These are phyloP conservation scores for Ramaria rubella DNA, from an alignment of 768 basidiomycete genomes.

Conservation along the genomic window DNA sequence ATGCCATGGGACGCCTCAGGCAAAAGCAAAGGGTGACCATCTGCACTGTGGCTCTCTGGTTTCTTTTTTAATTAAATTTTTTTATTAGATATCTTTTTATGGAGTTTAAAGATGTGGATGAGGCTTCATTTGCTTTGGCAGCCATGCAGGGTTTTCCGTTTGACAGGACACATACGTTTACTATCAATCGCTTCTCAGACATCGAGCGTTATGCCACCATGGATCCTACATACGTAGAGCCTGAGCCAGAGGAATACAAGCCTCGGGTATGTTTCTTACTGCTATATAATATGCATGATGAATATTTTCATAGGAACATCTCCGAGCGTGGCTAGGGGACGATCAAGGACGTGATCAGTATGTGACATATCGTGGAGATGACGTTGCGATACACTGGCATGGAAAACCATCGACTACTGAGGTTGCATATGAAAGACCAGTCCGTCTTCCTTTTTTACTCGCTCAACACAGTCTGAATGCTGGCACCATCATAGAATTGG, in stretches of 20 bases:
- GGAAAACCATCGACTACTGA: constrained; percentile 85
- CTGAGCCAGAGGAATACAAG: constrained; percentile 62
- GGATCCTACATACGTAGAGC: constrained; percentile 75
- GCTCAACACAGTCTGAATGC: constrained; percentile 5
- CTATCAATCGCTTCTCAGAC: constrained; percentile 82
- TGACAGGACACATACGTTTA: constrained; percentile 81
- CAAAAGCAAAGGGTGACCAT: constrained; percentile 84
- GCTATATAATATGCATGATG: not conserved
- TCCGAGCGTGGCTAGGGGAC: constrained; percentile 92
- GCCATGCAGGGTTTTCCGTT: constrained; percentile 75
- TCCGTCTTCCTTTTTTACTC: constrained; percentile 31
- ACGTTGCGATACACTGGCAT: constrained; percentile 88
- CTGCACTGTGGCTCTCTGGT: not conserved
- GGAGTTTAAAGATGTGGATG: constrained; percentile 64
- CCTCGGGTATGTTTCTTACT: constrained; percentile 50
- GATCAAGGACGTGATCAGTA: constrained; percentile 92
- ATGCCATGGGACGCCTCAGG: constrained; percentile 83
- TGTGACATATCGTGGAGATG: constrained; percentile 87
- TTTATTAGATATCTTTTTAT: constrained; percentile 69
- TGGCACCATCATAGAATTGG: constrained; percentile 59
- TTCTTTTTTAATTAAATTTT: not conserved
- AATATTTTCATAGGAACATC: constrained; percentile 64
- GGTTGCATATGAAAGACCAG: constrained; percentile 65
- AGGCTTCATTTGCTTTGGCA: constrained; percentile 59
- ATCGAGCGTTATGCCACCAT: constrained; percentile 76